Percentiles rank a stretch among this genome's conserved stretches.
Evolutionary conservation across 805 yeast genomes (phyloP).

Genomic region (Grigorovia jiainica): DNA sequence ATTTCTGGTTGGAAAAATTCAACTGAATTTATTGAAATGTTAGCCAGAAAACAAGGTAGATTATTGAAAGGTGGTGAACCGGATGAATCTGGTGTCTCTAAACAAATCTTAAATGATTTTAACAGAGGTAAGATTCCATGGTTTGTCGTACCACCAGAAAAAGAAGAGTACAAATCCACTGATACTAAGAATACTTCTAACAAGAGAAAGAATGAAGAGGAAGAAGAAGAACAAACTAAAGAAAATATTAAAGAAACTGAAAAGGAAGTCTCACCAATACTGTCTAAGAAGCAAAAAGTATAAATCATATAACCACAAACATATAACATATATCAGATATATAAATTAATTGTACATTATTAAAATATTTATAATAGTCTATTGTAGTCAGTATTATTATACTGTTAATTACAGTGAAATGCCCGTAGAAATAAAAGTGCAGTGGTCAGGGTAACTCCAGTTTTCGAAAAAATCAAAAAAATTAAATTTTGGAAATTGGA

Average conservation of each 20-base stretch:
- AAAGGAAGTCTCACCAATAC: slow-evolving; percentile 4
- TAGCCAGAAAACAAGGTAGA: slow-evolving; percentile 90
- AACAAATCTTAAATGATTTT: slow-evolving; percentile 84
- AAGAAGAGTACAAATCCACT: slow-evolving; percentile 36
- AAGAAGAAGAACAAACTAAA: slow-evolving; percentile 2
- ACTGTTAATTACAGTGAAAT: too few relatives aligned
- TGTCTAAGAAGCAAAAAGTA: slow-evolving; percentile 3
- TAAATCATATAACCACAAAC: background rate
- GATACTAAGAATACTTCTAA: slow-evolving; percentile 5
- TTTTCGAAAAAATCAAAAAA: too few relatives aligned
- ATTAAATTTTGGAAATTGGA: too few relatives aligned
- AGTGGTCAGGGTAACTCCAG: too few relatives aligned
- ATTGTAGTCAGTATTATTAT: too few relatives aligned
- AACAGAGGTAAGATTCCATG: slow-evolving; percentile 97
- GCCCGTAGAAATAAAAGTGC: too few relatives aligned
- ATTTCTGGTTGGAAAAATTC: slow-evolving; percentile 79
- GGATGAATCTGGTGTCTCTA: slow-evolving; percentile 87
- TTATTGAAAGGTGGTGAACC: slow-evolving; percentile 96
- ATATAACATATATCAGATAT: background rate
- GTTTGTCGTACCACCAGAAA: slow-evolving; percentile 89
- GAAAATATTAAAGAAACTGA: slow-evolving; percentile 3
- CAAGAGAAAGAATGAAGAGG: slow-evolving; percentile 9
- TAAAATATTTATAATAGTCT: too few relatives aligned
- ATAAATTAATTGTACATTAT: background rate
- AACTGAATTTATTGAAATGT: slow-evolving; percentile 75